A percentile compares a stretch with the other conserved stretches of the same genome.
Conservation (phyloP, 2,329 filamentous ascomycete species). For the Thielaviopsis musarum region DNA sequence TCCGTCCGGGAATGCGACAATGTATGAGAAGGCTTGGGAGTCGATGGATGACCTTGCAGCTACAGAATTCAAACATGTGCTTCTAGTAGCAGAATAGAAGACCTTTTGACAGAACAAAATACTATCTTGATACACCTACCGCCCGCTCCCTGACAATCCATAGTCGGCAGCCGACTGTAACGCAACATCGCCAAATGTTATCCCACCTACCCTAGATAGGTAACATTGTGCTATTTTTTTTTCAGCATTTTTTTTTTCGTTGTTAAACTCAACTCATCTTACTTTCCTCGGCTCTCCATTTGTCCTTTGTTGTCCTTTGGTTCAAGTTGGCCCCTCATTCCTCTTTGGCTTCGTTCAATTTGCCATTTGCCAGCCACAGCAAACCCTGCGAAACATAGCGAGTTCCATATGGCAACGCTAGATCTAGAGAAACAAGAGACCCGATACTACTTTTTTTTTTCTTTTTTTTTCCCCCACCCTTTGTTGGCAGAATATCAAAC, state of each 20-base stretch:
- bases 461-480: background rate
- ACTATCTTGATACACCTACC: background rate
- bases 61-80: too few species aligned
- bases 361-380: constrained; percentile 5
- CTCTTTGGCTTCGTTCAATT: constrained; percentile 11
- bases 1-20: too few species aligned
- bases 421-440: background rate
- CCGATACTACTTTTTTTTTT: background rate
- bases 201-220: background rate
- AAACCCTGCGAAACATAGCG: constrained; percentile 10
- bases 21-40: too few species aligned
- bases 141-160: background rate
- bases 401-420: constrained; percentile 6
- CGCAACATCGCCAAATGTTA: too few species aligned
- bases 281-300: background rate
- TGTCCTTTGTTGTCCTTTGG: background rate
- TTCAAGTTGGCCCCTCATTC: constrained; percentile 12
- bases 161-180: too few species aligned
- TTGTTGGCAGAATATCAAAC: too few species aligned
- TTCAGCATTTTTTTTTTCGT: background rate
- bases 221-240: constrained; percentile 27
- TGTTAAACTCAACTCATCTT: background rate
- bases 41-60: background rate
- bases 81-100: background rate
- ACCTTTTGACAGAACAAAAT: background rate